Evolutionary conservation across 495 filamentous ascomycete genomes (phyloP).

Genomic region (Wilcoxina mikolae): DNA sequence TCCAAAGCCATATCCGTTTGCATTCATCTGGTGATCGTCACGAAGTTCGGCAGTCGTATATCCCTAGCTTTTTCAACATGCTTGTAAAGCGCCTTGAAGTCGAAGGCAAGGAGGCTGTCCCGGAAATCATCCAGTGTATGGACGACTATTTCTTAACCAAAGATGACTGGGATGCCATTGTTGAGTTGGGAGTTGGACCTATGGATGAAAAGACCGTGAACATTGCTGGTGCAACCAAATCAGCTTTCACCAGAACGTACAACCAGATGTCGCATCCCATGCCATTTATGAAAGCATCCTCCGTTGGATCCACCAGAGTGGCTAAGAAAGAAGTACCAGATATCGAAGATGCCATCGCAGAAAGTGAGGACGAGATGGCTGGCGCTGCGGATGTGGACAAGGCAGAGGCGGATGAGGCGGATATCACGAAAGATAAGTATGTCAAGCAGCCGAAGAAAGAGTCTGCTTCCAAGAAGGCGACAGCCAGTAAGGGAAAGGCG

Average conservation of each 20-base stretch:
- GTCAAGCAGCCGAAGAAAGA: constrained; percentile 69
- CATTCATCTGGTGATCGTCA: constrained; percentile 81
- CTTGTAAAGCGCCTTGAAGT: constrained; percentile 54
- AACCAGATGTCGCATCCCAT: constrained; percentile 76
- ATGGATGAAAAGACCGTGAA: constrained; percentile 60
- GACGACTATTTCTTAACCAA: constrained; percentile 93
- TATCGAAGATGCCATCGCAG: constrained; percentile 89
- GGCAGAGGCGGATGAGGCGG: constrained; percentile 53
- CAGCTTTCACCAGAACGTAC: constrained; percentile 79
- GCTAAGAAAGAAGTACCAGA: constrained; percentile 67
- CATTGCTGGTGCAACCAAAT: constrained; percentile 71
- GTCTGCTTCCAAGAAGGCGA: constrained; percentile 33
- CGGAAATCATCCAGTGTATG: constrained; percentile 76
- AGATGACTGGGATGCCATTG: constrained; percentile 83
- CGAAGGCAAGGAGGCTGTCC: constrained; percentile 60
- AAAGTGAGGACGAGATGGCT: constrained; percentile 62
- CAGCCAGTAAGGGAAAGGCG: constrained; percentile 39
- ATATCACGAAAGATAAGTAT: constrained; percentile 89
- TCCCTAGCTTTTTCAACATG: constrained; percentile 74
- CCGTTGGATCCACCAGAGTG: constrained; percentile 51
- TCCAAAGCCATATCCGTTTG: constrained; percentile 93
- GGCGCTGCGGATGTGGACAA: constrained; percentile 37
- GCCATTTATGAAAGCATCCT: constrained; percentile 88
- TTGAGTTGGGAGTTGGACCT: constrained; percentile 79
- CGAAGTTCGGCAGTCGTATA: constrained; percentile 86